A percentile compares a stretch with the other conserved stretches of the same genome.
Conservation (phyloP, 2,329 filamentous ascomycete species). For the Neonectria magnoliae region DNA sequence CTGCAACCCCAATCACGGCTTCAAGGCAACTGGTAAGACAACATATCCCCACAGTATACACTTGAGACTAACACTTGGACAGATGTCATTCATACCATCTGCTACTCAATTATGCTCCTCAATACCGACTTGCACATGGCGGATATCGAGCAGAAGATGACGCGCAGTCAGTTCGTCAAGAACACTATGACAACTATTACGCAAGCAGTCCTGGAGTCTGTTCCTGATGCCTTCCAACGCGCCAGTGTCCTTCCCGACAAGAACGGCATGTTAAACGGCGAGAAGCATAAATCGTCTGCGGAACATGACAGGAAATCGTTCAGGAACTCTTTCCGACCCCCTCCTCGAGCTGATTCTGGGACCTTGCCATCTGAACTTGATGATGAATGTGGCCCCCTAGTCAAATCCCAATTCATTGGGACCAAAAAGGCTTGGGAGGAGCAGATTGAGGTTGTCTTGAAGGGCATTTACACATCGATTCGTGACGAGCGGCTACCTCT, state of each 20-base stretch:
- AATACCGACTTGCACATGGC: slow-evolving; percentile 97
- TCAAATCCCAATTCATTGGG: slow-evolving; percentile 80
- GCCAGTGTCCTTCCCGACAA: slow-evolving; percentile 64
- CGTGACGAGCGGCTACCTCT: slow-evolving; percentile 86
- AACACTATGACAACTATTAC: slow-evolving; percentile 94
- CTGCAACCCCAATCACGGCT: slow-evolving; percentile 92
- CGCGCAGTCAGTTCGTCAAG: slow-evolving; percentile 90
- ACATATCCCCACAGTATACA: background rate
- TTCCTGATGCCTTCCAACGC: slow-evolving; percentile 71
- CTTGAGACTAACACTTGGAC: slow-evolving; percentile 43
- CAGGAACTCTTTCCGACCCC: slow-evolving; percentile 62
- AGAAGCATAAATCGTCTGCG: slow-evolving; percentile 46
- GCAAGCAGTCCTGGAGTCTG: slow-evolving; percentile 78
- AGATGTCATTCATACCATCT: slow-evolving; percentile 97
- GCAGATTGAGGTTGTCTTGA: slow-evolving; percentile 89
- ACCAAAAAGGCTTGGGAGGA: slow-evolving; percentile 83
- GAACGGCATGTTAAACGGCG: slow-evolving; percentile 45
- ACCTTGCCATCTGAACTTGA: slow-evolving; percentile 52
- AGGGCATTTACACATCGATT: slow-evolving; percentile 91
- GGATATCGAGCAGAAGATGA: slow-evolving; percentile 98
- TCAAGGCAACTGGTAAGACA: slow-evolving; percentile 81
- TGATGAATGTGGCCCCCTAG: slow-evolving; percentile 75
- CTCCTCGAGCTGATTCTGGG: slow-evolving; percentile 54
- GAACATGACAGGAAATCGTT: slow-evolving; percentile 55
- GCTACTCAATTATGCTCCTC: slow-evolving; percentile 92